phyloP scores from a whole-genome alignment of 345 rosid genomes.

The Erucastrum elatum region DNA sequence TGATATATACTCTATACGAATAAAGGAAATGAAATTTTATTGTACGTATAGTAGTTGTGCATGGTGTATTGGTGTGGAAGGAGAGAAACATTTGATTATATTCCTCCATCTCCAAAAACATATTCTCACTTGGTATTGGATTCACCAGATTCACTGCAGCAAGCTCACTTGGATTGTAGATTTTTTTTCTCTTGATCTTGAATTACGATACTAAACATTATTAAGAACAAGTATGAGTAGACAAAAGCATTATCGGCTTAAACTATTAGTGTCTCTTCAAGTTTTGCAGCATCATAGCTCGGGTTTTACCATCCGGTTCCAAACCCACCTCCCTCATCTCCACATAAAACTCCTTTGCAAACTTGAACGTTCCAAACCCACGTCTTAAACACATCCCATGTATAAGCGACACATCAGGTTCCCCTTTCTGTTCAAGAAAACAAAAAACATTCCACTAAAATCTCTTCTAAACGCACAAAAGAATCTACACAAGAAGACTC shows the following conservation, averaged over 20 bases:
- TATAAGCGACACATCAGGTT: conserved; percentile 58
- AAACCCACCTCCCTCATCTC: conserved; percentile 61
- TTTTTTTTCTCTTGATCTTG: neutral
- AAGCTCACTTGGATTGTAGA: neutral
- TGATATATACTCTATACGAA: too few relatives aligned
- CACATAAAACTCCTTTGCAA: conserved; percentile 58
- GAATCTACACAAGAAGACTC: neutral
- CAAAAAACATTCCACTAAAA: neutral
- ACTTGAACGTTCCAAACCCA: conserved; percentile 52
- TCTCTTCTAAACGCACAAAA: neutral
- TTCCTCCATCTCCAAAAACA: neutral
- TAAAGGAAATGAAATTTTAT: too few relatives aligned
- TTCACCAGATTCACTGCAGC: neutral
- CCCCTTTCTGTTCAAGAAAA: conserved; percentile 46
- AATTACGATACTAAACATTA: neutral
- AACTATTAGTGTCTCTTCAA: conserved; percentile 33
- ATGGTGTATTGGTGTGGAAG: too few relatives aligned
- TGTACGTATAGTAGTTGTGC: neutral
- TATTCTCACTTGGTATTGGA: neutral
- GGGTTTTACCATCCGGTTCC: too few relatives aligned
- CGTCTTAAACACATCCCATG: conserved; percentile 76
- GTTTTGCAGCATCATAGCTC: conserved; percentile 75
- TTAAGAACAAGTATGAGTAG: conserved; percentile 1
- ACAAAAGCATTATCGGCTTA: conserved; percentile 4
- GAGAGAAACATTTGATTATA: neutral